Conservation (phyloP, 768 basidiomycete species). For the Auriscalpium orientale region DNA sequence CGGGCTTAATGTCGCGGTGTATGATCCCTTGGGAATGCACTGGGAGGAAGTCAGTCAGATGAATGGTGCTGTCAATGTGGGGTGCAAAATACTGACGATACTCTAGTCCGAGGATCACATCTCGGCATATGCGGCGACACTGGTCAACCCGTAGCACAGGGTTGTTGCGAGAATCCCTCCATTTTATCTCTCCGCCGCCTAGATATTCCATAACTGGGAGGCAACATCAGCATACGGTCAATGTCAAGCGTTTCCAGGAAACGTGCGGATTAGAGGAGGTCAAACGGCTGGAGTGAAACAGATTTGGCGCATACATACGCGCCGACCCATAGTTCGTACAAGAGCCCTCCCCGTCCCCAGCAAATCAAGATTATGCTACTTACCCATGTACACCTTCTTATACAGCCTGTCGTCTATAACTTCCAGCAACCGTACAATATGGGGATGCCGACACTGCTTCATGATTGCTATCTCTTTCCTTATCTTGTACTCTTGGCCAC, state of each 20-base stretch:
- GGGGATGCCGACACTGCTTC: conserved; percentile 90
- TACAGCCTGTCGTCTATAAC: conserved; percentile 90
- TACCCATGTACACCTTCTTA: conserved; percentile 91
- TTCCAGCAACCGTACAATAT: conserved; percentile 84
- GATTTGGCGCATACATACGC: no score
- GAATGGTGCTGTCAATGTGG: conserved; percentile 4
- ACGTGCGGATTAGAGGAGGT: no score
- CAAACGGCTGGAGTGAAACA: no score
- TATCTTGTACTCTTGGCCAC: conserved; percentile 76
- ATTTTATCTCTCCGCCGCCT: conserved; percentile 90
- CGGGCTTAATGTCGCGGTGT: conserved; percentile 98
- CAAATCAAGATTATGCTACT: conserved; percentile 23
- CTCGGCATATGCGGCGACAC: conserved; percentile 81
- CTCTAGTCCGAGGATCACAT: conserved; percentile 90
- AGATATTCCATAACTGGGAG: conserved; percentile 89
- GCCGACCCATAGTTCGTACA: no score
- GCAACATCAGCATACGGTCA: conserved; percentile 1
- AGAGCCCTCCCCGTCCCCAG: no score
- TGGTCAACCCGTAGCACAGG: conserved; percentile 83
- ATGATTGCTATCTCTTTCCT: conserved; percentile 95
- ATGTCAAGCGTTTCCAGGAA: conserved; percentile 3
- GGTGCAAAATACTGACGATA: conserved; percentile 59
- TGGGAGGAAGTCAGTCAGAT: conserved; percentile 25
- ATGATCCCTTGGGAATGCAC: conserved; percentile 98
- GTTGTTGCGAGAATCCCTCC: conserved; percentile 55